phyloP scores from a whole-genome alignment of 148 eudicot genomes.

The Pouteria glomerata region DNA sequence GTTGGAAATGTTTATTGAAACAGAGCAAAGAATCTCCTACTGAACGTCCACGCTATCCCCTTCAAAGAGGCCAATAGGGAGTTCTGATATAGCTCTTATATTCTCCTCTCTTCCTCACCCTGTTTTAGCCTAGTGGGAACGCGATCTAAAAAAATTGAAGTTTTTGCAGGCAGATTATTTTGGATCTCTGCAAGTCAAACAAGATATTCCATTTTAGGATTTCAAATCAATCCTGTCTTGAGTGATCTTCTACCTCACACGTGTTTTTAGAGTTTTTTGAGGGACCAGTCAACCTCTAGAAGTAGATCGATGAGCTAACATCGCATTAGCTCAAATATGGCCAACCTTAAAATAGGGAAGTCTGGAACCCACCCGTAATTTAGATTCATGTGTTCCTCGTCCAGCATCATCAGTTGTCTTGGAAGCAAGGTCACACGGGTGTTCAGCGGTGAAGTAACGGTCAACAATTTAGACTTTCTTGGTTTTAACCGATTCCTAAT shows the following conservation, averaged over 20 bases:
- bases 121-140: neutral
- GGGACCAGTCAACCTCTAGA: neutral
- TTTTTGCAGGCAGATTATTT: no score
- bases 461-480: no score
- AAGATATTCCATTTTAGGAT: neutral
- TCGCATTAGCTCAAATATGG: no score
- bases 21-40: neutral
- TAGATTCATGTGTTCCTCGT: neutral
- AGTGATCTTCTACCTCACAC: neutral
- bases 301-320: neutral
- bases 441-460: no score
- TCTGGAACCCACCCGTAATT: neutral
- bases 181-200: constrained; percentile 2
- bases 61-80: neutral
- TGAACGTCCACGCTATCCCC: neutral
- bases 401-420: no score
- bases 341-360: neutral
- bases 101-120: neutral
- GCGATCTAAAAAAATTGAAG: neutral
- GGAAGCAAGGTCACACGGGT: no score
- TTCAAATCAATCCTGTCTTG: neutral
- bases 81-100: neutral
- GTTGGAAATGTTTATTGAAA: no score
- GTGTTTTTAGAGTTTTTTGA: neutral
- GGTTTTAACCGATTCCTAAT: no score